A percentile compares a stretch with the other conserved stretches of the same genome.
These are phyloP conservation scores for Amanita inopinata DNA, from an alignment of 768 basidiomycete genomes.

Conservation along the genomic window DNA sequence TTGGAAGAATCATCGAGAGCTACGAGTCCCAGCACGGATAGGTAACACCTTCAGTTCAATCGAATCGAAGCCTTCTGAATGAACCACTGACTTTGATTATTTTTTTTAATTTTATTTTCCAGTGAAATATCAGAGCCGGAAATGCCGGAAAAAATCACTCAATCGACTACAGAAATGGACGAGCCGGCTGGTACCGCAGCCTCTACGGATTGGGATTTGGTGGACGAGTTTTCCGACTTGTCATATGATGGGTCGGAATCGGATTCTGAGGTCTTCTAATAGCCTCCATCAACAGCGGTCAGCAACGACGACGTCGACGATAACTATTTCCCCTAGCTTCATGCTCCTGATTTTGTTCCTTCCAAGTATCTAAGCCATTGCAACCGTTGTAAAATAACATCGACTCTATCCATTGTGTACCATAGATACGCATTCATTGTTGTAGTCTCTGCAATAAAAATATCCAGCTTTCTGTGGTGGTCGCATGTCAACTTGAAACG, in stretches of 20 bases:
- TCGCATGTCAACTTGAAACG: no score
- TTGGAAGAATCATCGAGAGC: neutral
- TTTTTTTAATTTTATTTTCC: neutral
- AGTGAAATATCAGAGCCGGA: neutral
- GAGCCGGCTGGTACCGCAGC: neutral
- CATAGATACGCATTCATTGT: no score
- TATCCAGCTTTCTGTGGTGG: no score
- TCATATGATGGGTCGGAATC: conserved; percentile 1
- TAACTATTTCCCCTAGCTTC: no score
- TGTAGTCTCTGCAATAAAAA: no score
- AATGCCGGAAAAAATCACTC: neutral
- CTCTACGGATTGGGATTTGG: conserved; percentile 5
- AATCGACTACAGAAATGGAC: neutral
- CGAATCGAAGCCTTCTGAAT: neutral
- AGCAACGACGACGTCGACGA: neutral
- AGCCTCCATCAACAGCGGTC: no score
- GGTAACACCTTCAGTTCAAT: no score
- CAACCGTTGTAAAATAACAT: no score
- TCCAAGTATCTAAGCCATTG: no score
- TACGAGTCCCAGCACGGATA: no score
- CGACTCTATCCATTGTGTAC: no score
- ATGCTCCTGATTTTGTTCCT: no score
- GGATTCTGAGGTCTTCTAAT: neutral
- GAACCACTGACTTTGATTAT: neutral
- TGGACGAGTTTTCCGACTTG: conserved; percentile 6